phyloP scores from a whole-genome alignment of 148 eudicot genomes.

The Camellia sinensis region DNA sequence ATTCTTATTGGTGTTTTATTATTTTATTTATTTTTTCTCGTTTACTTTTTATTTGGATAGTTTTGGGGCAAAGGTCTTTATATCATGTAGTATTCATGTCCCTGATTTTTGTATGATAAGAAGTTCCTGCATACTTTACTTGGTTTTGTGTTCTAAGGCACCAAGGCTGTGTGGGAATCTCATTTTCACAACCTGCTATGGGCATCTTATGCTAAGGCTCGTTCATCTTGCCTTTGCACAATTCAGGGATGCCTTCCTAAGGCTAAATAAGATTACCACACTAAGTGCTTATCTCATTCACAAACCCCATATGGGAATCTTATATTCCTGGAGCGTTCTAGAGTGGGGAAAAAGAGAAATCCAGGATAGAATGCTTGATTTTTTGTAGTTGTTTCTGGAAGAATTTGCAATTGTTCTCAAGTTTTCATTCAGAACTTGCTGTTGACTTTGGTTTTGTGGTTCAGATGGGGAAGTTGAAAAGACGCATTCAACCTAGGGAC shows the following conservation, averaged over 20 bases:
- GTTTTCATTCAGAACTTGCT: slow-evolving; percentile 13
- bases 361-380: background rate
- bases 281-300: too few relatives aligned
- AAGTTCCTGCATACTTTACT: background rate
- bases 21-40: background rate
- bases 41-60: too few relatives aligned
- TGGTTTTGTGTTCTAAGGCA: too few relatives aligned
- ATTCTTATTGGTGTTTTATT: background rate
- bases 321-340: background rate
- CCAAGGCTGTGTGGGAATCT: background rate
- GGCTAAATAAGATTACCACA: too few relatives aligned
- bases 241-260: too few relatives aligned
- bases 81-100: background rate
- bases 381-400: background rate
- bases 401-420: background rate
- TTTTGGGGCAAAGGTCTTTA: background rate
- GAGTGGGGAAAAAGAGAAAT: background rate
- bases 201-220: too few relatives aligned
- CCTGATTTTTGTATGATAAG: background rate
- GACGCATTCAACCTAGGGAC: slow-evolving; percentile 79
- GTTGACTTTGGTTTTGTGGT: slow-evolving; percentile 16
- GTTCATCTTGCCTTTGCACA: too few relatives aligned
- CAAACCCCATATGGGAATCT: too few relatives aligned
- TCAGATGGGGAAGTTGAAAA: slow-evolving; percentile 97
- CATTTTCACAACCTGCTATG: background rate